Percentiles rank a stretch among this genome's conserved stretches.
Conservation (phyloP, 495 filamentous ascomycete species). For the Amniculicola lignicola region DNA sequence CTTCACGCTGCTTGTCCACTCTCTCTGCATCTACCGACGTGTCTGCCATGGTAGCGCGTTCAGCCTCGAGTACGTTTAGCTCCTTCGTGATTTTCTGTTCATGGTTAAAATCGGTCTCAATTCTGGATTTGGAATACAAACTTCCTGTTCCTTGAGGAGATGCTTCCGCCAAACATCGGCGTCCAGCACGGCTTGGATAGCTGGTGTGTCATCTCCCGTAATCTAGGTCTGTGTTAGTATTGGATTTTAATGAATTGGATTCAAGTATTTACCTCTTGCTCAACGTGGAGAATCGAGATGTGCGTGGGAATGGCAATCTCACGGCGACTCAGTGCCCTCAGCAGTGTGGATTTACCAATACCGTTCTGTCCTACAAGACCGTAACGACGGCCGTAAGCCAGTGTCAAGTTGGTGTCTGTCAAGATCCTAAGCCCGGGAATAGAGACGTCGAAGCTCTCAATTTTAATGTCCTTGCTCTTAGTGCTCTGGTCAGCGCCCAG, state of each 20-base stretch:
- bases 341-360: constrained; percentile 96
- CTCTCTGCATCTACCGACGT: constrained; percentile 79
- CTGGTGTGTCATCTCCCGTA: constrained; percentile 91
- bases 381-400: constrained; percentile 92
- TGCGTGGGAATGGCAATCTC: constrained; percentile 92
- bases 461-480: constrained; percentile 99
- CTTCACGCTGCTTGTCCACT: constrained; percentile 82
- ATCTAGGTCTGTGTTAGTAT: constrained; percentile 54
- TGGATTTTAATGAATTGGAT: neutral
- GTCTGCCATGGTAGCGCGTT: constrained; percentile 75
- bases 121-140: constrained; percentile 41
- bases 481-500: constrained; percentile 62
- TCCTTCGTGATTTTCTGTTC: constrained; percentile 76
- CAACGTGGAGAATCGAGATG: constrained; percentile 97
- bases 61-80: constrained; percentile 73
- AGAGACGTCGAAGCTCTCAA: constrained; percentile 90
- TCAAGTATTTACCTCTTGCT: constrained; percentile 73
- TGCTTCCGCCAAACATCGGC: constrained; percentile 99
- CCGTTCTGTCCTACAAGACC: constrained; percentile 98
- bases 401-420: constrained; percentile 80
- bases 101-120: constrained; percentile 26
- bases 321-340: constrained; percentile 87
- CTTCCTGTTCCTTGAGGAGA: constrained; percentile 82
- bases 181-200: constrained; percentile 92
- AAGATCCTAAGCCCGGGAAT: constrained; percentile 88